Base-by-base conservation (phyloP, 495 filamentous ascomycete genomes). In the Podospora didyma region DNA sequence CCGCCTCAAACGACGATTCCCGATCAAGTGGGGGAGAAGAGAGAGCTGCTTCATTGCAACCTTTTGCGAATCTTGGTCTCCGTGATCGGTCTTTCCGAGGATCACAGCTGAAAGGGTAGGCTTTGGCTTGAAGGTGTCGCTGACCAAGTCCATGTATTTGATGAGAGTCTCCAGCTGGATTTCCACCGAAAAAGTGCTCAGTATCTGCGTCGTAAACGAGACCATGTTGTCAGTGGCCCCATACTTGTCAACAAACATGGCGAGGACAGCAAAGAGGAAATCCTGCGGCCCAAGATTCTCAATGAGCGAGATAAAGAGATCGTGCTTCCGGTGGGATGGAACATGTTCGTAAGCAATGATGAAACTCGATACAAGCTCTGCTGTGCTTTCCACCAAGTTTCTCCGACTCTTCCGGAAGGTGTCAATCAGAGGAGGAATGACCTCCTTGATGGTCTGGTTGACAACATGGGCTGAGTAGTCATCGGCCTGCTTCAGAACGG, bases 401-500 rank as follows among this genome's bases (percentile, higher is more conserved):
- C 85, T 80, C 59, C 90, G 89, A 58, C 86, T 84, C 62, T 86
- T 87, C 37, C 88, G 86, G 53, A 97, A 75, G 0, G 91, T 95
- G 39, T 86, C 83, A 44, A 96, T 89, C n/a, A 97, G 79, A 10
- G 90, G 88, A 5, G 94, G 94, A 31, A 98, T 88, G 21, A 98
- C 88, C 60, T 89, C 86, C 49, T 89, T 86, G 58, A 98, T 88
- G 0, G 93, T 97, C 68, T 89, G 83, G 51, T 87, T 88, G 57
- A 97, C 90, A 23, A 97, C 92, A 63, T 95, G 87, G 3, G 90
- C 91, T 5, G 94, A 97, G 71, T 94, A 97, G 41, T 97, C 92
- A 64, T 98, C 94, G 58, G 90, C 87, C 72, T 95, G 91, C 28
- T 87, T 83, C 20, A 98, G 80, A 10, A 96, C 85, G 23, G 88